Evolutionary conservation across 2,329 filamentous ascomycete genomes (phyloP).

Genomic region (Talaromyces sp.): DNA sequence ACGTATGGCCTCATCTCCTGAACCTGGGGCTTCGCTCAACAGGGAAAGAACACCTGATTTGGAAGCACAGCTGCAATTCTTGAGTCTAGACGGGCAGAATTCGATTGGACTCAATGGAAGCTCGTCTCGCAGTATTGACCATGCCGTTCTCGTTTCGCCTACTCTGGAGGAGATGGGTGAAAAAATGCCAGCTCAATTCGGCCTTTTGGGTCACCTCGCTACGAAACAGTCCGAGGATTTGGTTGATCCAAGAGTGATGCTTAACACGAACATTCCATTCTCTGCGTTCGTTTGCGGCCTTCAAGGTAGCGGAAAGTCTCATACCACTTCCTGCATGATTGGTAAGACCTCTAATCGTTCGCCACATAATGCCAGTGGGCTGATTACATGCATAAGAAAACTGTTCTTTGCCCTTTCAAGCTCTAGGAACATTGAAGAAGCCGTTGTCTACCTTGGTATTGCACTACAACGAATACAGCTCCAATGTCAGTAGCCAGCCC

Average conservation of each 20-base stretch:
- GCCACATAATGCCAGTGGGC: slow-evolving; percentile 6
- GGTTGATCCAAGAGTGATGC: slow-evolving; percentile 11
- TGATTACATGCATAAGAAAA: slow-evolving; percentile 6
- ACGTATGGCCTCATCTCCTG: not conserved
- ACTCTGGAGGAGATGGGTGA: slow-evolving; percentile 9
- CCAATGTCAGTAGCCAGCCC: slow-evolving; percentile 26
- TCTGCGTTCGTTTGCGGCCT: slow-evolving; percentile 56
- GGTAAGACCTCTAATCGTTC: slow-evolving; percentile 35
- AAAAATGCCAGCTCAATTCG: slow-evolving; percentile 11
- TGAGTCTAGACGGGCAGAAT: slow-evolving; percentile 7
- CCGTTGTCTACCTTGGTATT: slow-evolving; percentile 53
- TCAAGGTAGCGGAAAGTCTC: slow-evolving; percentile 59
- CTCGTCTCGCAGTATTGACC: slow-evolving; percentile 5
- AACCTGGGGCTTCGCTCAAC: not conserved
- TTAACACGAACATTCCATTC: slow-evolving; percentile 12
- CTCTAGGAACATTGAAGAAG: slow-evolving; percentile 39
- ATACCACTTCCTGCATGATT: slow-evolving; percentile 55
- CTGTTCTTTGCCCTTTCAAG: slow-evolving; percentile 13
- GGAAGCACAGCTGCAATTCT: slow-evolving; percentile 10
- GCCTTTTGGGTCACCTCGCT: slow-evolving; percentile 10
- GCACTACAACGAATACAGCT: slow-evolving; percentile 49
- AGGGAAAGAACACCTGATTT: slow-evolving; percentile 4
- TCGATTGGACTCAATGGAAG: not conserved
- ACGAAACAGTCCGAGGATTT: slow-evolving; percentile 8
- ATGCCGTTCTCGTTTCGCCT: slow-evolving; percentile 10